Evolutionary conservation across 805 yeast species (phyloP), one percentile per base, ranked within the genome.

Genomic region (Hagleromyces aurorensis): DNA sequence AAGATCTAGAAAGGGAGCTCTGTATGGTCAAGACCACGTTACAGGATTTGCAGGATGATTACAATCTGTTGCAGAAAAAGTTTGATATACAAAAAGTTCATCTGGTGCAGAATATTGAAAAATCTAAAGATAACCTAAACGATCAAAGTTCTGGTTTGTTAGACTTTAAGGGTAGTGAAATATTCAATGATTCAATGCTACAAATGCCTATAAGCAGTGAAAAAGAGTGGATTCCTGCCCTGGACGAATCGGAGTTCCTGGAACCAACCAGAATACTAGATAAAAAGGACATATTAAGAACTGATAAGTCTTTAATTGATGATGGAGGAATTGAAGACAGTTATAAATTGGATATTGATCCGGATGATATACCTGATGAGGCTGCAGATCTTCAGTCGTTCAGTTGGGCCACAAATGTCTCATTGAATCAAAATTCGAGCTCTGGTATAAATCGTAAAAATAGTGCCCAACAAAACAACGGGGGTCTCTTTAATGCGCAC

Each of bases 401-500:
- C 6, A 21, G 27, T 11, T 33, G 34, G 7, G 34, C 32, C 7
- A 7, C 27, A 9, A 37, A 43, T 23, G 20, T 33, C 4, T 20
- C 38, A 16, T 34, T 41, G 4, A 14, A n/a, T 15, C 29, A 16
- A 18, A 17, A 42, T 13, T 24, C 37, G 7, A 33, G 32, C 28
- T 37, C 41, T 15, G 29, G 21, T 18, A 30, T 29, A 16, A 19
- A 27, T n/a, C 32, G 26, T 14, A 33, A 29, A 20, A 22, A 25
- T 15, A 30, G 33, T 11, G 25, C 41, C 3, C 37, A 37, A 20
- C 31, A 29, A n/a, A 33, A 30, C n/a, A 20, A 21, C 17, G 21
- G 37, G 5, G 35, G 30, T 16, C 49, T 43, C 25, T 35, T 44
- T 32, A 55, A 49, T 30, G 46, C 57, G 2, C 95, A 81, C 48